Base-by-base conservation (phyloP, 2,329 filamentous ascomycete genomes). In the Basipetospora chlamydospora region DNA sequence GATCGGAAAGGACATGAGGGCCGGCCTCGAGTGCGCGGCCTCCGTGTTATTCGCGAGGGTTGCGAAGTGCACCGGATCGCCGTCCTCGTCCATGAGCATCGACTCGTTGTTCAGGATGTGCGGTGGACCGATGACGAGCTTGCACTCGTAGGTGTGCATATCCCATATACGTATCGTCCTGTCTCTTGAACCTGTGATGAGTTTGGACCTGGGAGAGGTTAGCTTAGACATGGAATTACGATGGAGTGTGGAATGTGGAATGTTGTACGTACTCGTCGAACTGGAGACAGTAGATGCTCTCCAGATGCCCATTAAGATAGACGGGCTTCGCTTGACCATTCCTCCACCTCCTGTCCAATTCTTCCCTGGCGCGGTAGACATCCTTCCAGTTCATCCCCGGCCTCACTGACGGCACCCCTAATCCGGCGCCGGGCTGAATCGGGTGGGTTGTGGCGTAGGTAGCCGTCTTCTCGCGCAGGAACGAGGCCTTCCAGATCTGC, bases 81-180 rank as follows among this genome's bases (percentile, higher is more conserved):
- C 70, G 8, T 68, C 58, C 1, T 63, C 59, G 44, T 67, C 68
- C 38, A 60, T 54, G 23, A 77, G 60, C 25, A 76, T 53, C n/a
- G 58, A 52, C 29, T 57, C 51, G 50, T 68, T 55, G 46, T 65
- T 59, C 49, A 79, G 59, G 46, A 83, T 61, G 43, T 73, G 73
- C 1, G 74, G 75, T 1, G 86, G 82, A 1, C 88, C 88, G 47
- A 98, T 88, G 32, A 96, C 73, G 41, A 88, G 77, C 36, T 76
- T 68, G 55, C 90, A 98, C 46, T 82, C 69, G 52, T 85, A 80
- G 8, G 83, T 93, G 47, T 82, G 78, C 63, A 94, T 81, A 56
- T 96, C 85, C 90, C 90, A 98, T 22, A 98, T 75, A 35, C 90
- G 81, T 46, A 98, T 90, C 0, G 90, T 96, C 53, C 84, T 83